Evolutionary conservation across 768 basidiomycete species (phyloP).

Genomic region (Chalciporus piperatus): DNA sequence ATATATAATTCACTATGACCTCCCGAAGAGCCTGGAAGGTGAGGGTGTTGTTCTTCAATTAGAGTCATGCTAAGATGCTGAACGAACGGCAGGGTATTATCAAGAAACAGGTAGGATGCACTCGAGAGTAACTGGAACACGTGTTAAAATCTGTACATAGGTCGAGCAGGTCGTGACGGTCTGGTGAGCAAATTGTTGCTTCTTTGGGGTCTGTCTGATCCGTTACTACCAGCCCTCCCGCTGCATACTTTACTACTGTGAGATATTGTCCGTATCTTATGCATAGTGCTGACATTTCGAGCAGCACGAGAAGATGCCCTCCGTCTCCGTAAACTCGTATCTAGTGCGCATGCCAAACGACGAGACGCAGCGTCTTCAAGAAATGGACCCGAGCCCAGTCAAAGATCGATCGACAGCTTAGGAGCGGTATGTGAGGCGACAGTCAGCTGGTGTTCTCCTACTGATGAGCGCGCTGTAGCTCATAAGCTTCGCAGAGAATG

Average conservation of each 20-base stretch:
- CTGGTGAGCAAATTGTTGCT: slow-evolving; percentile 40
- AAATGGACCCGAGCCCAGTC: slow-evolving; percentile 62
- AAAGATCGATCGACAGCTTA: slow-evolving; percentile 64
- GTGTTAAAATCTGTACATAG: slow-evolving; percentile 34
- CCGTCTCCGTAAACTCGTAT: slow-evolving; percentile 52
- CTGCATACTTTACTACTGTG: slow-evolving; percentile 82
- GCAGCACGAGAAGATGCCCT: slow-evolving; percentile 75
- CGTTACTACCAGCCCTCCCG: slow-evolving; percentile 57
- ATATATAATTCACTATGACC: slow-evolving; percentile 79
- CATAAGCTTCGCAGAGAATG: slow-evolving; percentile 56
- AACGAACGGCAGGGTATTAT: slow-evolving; percentile 60
- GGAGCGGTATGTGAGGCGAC: slow-evolving; percentile 44
- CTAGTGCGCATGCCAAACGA: slow-evolving; percentile 45
- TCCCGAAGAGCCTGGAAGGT: slow-evolving; percentile 86
- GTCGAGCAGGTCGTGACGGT: slow-evolving; percentile 79
- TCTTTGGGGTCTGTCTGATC: not conserved
- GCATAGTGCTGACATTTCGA: not conserved
- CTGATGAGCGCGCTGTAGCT: slow-evolving; percentile 30
- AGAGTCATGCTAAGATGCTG: not conserved
- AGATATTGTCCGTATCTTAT: slow-evolving; percentile 15
- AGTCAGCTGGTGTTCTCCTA: not conserved
- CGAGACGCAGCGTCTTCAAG: slow-evolving; percentile 37
- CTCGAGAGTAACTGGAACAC: not conserved
- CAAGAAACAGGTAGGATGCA: slow-evolving; percentile 70
- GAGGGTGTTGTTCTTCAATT: not conserved